Conservation (phyloP, 768 basidiomycete genomes). For the Lactarius deliciosus region DNA sequence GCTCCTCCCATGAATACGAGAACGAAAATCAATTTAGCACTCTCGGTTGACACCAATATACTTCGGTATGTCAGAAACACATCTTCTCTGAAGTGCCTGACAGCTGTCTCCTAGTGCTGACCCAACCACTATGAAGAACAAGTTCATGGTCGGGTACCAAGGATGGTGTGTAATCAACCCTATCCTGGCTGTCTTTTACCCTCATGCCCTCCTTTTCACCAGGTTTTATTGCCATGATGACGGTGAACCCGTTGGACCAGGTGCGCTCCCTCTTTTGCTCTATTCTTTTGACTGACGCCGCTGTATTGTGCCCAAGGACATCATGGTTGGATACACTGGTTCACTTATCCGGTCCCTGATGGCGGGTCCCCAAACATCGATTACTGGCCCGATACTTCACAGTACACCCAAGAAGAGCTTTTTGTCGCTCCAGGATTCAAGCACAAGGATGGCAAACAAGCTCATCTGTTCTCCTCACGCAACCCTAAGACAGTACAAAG, state of each 20-base stretch:
- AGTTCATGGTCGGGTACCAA: constrained; percentile 84
- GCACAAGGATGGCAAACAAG: constrained; percentile 54
- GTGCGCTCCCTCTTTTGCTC: constrained; percentile 34
- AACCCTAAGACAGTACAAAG: constrained; percentile 70
- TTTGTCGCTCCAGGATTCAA: constrained; percentile 68
- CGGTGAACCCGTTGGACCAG: constrained; percentile 63
- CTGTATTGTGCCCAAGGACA: constrained; percentile 45
- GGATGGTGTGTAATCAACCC: constrained; percentile 57
- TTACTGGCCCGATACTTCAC: constrained; percentile 76
- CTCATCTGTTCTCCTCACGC: constrained; percentile 75
- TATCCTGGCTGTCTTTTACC: constrained; percentile 27
- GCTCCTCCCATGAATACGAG: constrained; percentile 2
- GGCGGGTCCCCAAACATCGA: constrained; percentile 75
- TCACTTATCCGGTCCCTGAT: constrained; percentile 60
- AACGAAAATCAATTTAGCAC: constrained; percentile 14
- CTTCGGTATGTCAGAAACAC: constrained; percentile 10
- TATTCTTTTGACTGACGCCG: not conserved
- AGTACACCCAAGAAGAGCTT: constrained; percentile 68
- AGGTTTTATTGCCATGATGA: constrained; percentile 77
- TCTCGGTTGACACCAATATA: constrained; percentile 26
- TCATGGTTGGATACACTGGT: constrained; percentile 89
- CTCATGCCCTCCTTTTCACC: constrained; percentile 5
- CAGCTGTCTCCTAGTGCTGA: constrained; percentile 50
- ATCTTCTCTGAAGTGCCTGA: not conserved
- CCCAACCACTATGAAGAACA: constrained; percentile 77